Base-by-base conservation (phyloP, 2,329 filamentous ascomycete species). In the Aspergillus awamori region DNA sequence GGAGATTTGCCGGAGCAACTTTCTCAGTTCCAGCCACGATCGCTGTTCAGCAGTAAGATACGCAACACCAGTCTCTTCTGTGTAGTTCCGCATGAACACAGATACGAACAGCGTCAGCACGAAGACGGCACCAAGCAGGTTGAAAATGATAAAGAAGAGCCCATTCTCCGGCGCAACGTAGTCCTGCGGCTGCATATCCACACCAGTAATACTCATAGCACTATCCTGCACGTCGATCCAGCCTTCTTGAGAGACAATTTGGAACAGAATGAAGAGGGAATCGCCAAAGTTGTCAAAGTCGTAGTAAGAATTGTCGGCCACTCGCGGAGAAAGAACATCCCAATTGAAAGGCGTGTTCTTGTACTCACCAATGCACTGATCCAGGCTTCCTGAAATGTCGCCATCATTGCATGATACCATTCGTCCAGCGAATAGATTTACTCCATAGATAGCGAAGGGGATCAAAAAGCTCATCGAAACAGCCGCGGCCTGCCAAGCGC, bases 21-120 rank as follows among this genome's bases (percentile, higher is more conserved):
- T 99, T 60, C 95, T 87, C 67, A 99, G 79, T 76, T 99, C 95
- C 13, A 99, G 85, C 95, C 95, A 99, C 0, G 94, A 97, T 68
- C 95, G 89, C 75, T 99, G 95, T 70, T 99, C 95, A 0, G 93
- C 90, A 1, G 95, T 99, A 69, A 99, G 81, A 74, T 94, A 99
- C 2, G 95, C 95, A 47, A 99, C 95, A 1, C 95, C 95, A 0
- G 95, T 99, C 77, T 98, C 93, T 77, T 99, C 95, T 0, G 95
- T 99, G 77, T 99, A 99, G 76, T 97, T 99, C 63, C 95, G 92
- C 95, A 99, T 99, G 76, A 99, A 99, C 63, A 99, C 95, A 59
- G 95, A 98, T 52, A 99, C 96, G 76, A 99, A 99, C 72, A 99
- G 82, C 1, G 95, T 99, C 72, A 99, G 84, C 63, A 99, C 90